These are phyloP conservation scores for Calonectria fujianensis DNA, from an alignment of 2,329 filamentous ascomycete species.

Conservation along the genomic window DNA sequence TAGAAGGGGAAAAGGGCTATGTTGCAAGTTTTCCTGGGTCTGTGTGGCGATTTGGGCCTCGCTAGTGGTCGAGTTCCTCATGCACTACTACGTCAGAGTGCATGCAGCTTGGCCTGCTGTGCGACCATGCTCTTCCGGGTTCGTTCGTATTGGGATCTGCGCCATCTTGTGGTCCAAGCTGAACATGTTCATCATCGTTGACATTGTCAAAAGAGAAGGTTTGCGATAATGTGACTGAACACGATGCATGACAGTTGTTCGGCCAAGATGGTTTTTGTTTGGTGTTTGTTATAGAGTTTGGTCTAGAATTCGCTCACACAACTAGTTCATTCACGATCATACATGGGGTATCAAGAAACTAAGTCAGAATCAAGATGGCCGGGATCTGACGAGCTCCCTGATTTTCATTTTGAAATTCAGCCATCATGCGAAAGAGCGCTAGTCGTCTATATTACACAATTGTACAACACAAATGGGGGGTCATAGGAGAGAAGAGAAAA, in stretches of 20 bases:
- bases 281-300: neutral
- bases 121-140: neutral
- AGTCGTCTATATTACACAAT: slow-evolving; percentile 52
- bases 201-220: neutral
- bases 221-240: neutral
- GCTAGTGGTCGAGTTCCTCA: neutral
- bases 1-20: neutral
- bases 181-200: neutral
- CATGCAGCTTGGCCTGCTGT: neutral
- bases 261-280: neutral
- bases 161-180: neutral
- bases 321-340: neutral
- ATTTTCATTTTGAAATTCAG: slow-evolving; percentile 32
- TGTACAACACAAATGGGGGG: slow-evolving; percentile 39
- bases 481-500: slow-evolving; percentile 31
- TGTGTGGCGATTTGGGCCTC: neutral
- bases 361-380: slow-evolving; percentile 10
- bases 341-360: neutral
- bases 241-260: neutral
- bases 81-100: slow-evolving; percentile 9
- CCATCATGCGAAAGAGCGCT: slow-evolving; percentile 34
- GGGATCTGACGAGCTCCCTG: slow-evolving; percentile 21
- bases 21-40: neutral
- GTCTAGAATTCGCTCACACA: too few relatives aligned
- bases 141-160: neutral